Percentiles rank a stretch among this genome's conserved stretches.
These are phyloP conservation scores for Suillus bovinus DNA, from an alignment of 768 basidiomycete genomes.

Conservation along the genomic window DNA sequence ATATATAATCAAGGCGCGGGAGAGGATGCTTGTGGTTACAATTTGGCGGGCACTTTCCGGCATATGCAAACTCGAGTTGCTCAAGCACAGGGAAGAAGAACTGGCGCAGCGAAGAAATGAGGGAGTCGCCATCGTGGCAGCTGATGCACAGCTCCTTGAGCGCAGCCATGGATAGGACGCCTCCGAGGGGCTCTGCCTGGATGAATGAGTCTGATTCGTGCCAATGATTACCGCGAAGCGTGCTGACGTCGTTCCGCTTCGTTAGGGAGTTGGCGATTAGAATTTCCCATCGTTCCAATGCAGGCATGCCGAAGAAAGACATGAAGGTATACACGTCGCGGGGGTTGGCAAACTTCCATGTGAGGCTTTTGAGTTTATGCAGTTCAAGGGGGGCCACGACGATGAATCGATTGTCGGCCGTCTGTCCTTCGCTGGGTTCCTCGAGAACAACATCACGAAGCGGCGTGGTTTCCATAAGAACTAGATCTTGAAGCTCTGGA, in stretches of 20 bases:
- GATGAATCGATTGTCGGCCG: constrained; percentile 9
- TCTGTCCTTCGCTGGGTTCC: constrained; percentile 14
- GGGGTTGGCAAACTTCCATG: constrained; percentile 48
- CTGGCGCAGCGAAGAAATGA: constrained; percentile 41
- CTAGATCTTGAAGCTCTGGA: constrained; percentile 43
- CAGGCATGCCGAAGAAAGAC: constrained; percentile 40
- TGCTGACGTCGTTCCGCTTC: constrained; percentile 28
- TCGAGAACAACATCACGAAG: constrained; percentile 35
- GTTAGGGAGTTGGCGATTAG: constrained; percentile 37
- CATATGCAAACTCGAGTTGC: constrained; percentile 45
- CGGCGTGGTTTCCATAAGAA: constrained; percentile 43
- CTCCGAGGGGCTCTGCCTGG: constrained; percentile 27
- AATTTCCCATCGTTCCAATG: constrained; percentile 45
- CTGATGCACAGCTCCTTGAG: constrained; percentile 47
- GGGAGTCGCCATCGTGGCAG: constrained; percentile 40
- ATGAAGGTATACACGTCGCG: constrained; percentile 45
- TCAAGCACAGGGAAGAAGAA: constrained; percentile 46
- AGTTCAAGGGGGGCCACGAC: constrained; percentile 34
- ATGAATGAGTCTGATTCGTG: constrained; percentile 32
- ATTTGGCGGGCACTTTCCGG: constrained; percentile 26
- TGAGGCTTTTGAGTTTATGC: constrained; percentile 41
- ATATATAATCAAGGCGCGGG: constrained; percentile 51
- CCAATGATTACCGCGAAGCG: constrained; percentile 32
- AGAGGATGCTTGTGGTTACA: constrained; percentile 29
- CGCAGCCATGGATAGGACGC: constrained; percentile 25